Conservation (phyloP, 2,329 filamentous ascomycete species). For the Aspergillus jensenii region DNA sequence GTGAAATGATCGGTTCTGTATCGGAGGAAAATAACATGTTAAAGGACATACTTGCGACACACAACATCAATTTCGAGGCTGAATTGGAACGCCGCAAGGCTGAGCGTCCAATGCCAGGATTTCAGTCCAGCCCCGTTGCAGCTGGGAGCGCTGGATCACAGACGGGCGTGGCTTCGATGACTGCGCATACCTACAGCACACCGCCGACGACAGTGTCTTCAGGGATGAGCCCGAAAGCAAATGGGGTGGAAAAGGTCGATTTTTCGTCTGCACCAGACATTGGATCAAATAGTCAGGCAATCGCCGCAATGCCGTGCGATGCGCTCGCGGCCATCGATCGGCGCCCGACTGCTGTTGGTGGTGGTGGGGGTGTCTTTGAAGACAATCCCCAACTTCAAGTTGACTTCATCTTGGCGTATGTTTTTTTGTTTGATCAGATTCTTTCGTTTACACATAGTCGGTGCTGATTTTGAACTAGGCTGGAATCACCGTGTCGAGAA, state of each 20-base stretch:
- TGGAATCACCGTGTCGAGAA: conserved; percentile 55
- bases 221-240: conserved; percentile 30
- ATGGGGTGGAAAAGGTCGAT: conserved; percentile 28
- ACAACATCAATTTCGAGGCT: conserved; percentile 59
- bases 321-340: conserved; percentile 27
- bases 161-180: conserved; percentile 24
- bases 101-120: conserved; percentile 27
- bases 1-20: conserved; percentile 70
- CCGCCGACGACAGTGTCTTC: conserved; percentile 33
- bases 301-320: conserved; percentile 24
- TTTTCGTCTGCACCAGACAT: conserved; percentile 28
- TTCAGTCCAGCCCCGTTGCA: conserved; percentile 43
- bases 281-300: conserved; percentile 23
- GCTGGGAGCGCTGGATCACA: conserved; percentile 40
- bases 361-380: conserved; percentile 42
- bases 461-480: conserved; percentile 32
- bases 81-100: conserved; percentile 42
- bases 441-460: background rate
- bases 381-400: conserved; percentile 47
- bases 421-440: background rate
- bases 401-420: conserved; percentile 50
- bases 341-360: conserved; percentile 15
- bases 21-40: conserved; percentile 78
- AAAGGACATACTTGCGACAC: conserved; percentile 58
- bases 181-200: conserved; percentile 28